Evolutionary conservation across 164 flowering plant species (phyloP), one percentile per base, ranked within the genome.

Genomic region (Chimonanthus salicifolius): DNA sequence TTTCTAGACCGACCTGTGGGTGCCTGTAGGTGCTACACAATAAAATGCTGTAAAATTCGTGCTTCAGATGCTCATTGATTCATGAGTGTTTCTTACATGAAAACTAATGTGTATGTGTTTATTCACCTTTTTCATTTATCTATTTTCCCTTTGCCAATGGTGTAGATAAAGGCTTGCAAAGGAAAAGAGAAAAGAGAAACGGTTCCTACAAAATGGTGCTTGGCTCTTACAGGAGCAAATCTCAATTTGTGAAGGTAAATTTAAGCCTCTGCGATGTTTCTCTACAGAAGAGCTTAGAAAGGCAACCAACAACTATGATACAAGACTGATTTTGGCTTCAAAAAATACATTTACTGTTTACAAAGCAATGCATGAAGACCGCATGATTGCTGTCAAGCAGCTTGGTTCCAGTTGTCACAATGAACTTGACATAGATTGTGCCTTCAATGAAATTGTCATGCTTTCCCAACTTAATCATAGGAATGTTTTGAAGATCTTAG

Each of bases 371-470:
- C 21, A 20, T 20, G 21, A 20, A 20, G 21, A 20, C 21, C 21
- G 21, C 21, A 20, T 20, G 21, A 20, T 20, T 20, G 21, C 0
- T 20, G 21, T 20, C 21, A 20, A 20, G 21, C 21, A 20, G 21
- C 0, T 20, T 20, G 21, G 21, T 20, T 20, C 89, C 8, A 67
- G 82, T 3, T 82, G 89, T 20, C 21, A 20, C 21, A 20, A 20
- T 20, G 21, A 20, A 20, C 21, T 20, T 20, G 21, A 20, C 21
- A 20, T 20, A 20, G 21, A 20, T 20, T 20, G 21, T 20, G 21
- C 21, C 21, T 20, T 20, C 21, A 20, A 20, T 20, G 21, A 20
- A 20, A 20, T 20, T 20, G 21, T 20, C 21, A 20, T 20, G 21
- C 21, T 20, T 0, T 20, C 21, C 21, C 21, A 20, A 20, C 21